These are phyloP conservation scores for Suillus paluster DNA, from an alignment of 768 basidiomycete species.

Conservation along the genomic window DNA sequence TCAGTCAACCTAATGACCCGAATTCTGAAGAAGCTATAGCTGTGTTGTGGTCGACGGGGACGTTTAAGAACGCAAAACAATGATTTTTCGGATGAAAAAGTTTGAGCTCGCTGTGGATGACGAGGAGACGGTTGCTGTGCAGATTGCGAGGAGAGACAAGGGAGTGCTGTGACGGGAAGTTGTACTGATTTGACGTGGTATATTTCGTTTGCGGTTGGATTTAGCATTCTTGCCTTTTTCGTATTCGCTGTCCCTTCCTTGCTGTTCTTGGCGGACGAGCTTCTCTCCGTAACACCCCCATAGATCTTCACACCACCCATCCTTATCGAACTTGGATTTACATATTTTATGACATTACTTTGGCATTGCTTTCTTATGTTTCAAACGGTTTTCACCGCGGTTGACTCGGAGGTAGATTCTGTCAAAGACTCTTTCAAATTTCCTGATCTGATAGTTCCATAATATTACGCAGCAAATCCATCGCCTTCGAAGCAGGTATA, in stretches of 20 bases:
- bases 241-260: conserved; percentile 26
- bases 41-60: neutral
- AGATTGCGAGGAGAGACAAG: conserved; percentile 22
- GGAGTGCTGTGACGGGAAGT: conserved; percentile 37
- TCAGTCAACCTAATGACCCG: conserved; percentile 2
- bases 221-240: conserved; percentile 36
- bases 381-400: neutral
- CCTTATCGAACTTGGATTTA: neutral
- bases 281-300: neutral
- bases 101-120: conserved; percentile 9
- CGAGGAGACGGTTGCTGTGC: conserved; percentile 22
- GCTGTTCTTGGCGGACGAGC: conserved; percentile 33
- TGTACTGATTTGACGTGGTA: conserved; percentile 29
- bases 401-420: neutral
- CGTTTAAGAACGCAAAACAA: neutral
- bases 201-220: conserved; percentile 40
- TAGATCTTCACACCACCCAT: neutral
- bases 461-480: conserved; percentile 3
- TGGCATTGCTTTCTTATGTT: no score
- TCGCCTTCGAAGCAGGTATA: no score
- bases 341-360: neutral
- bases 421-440: no score
- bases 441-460: no score
- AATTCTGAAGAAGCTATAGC: conserved; percentile 6
- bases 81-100: neutral